Evolutionary conservation across 2,329 filamentous ascomycete species (phyloP).

Genomic region (Pseudocercospora crystallina): DNA sequence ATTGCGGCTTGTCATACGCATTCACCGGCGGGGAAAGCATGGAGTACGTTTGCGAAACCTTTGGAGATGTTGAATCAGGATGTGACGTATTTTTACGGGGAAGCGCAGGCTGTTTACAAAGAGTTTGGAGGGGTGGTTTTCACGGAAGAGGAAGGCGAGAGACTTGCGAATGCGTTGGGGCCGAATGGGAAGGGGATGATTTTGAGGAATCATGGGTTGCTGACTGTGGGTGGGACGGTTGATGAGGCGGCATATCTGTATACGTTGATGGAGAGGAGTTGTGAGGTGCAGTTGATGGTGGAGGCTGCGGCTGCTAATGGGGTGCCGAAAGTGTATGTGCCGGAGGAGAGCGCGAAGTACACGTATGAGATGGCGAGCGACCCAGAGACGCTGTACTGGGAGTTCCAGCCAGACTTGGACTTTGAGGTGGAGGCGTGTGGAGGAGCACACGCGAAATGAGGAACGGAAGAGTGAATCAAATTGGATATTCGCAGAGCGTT

Average conservation of each 20-base stretch:
- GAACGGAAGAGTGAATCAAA: too few species aligned
- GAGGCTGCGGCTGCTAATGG: slow-evolving; percentile 64
- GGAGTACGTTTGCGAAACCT: slow-evolving; percentile 62
- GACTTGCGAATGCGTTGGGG: slow-evolving; percentile 64
- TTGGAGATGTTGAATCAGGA: slow-evolving; percentile 73
- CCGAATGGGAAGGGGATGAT: slow-evolving; percentile 62
- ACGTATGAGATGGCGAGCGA: slow-evolving; percentile 53
- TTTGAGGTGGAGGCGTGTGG: slow-evolving; percentile 35
- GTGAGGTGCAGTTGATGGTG: slow-evolving; percentile 65
- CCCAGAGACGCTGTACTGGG: slow-evolving; percentile 51
- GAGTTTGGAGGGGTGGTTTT: slow-evolving; percentile 66
- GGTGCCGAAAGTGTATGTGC: slow-evolving; percentile 53
- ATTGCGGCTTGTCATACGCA: slow-evolving; percentile 71
- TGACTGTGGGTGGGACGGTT: slow-evolving; percentile 69
- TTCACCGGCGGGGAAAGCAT: slow-evolving; percentile 65
- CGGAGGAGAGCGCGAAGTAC: slow-evolving; percentile 56
- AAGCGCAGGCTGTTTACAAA: slow-evolving; percentile 63
- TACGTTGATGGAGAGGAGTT: slow-evolving; percentile 66
- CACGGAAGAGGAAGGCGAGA: slow-evolving; percentile 61
- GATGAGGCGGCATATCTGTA: slow-evolving; percentile 74
- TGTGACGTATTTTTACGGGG: slow-evolving; percentile 62
- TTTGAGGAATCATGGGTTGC: slow-evolving; percentile 69
- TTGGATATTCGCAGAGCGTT: too few species aligned
- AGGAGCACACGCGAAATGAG: slow-evolving; percentile 25
- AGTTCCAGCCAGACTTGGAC: slow-evolving; percentile 54